phyloP scores from a whole-genome alignment of 2,329 filamentous ascomycete species.

The Acephala macrosclerotiorum region DNA sequence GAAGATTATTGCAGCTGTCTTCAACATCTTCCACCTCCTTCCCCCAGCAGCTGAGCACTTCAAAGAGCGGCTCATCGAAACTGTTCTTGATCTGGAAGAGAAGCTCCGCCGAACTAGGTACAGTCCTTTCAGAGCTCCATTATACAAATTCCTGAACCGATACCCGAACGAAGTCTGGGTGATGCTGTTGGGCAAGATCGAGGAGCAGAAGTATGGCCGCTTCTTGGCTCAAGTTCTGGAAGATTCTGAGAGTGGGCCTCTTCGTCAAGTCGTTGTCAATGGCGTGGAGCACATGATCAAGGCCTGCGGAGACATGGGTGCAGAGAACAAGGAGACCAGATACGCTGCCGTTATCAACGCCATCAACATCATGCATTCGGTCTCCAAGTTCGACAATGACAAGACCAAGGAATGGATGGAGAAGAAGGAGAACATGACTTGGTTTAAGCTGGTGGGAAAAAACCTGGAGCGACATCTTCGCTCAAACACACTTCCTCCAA shows the following conservation, averaged over 20 bases:
- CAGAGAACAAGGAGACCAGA: conserved; percentile 72
- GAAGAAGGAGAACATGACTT: conserved; percentile 65
- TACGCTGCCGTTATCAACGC: conserved; percentile 81
- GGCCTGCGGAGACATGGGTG: conserved; percentile 67
- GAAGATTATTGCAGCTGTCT: conserved; percentile 93
- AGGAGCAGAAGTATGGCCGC: conserved; percentile 86
- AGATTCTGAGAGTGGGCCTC: conserved; percentile 74
- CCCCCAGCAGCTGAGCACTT: conserved; percentile 90
- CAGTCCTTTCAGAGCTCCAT: conserved; percentile 88
- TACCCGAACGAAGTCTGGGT: conserved; percentile 89
- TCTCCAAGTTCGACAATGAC: conserved; percentile 67
- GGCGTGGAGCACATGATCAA: conserved; percentile 77
- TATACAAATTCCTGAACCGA: conserved; percentile 92
- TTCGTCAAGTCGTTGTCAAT: conserved; percentile 77
- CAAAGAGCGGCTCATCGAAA: conserved; percentile 87
- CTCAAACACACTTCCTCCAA: conserved; percentile 71
- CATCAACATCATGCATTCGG: conserved; percentile 83
- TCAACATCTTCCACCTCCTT: conserved; percentile 97
- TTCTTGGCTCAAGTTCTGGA: conserved; percentile 88
- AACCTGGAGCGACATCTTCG: conserved; percentile 80
- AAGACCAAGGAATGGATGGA: conserved; percentile 75
- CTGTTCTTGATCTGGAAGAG: conserved; percentile 87
- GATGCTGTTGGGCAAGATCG: conserved; percentile 79
- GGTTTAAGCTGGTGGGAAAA: conserved; percentile 73
- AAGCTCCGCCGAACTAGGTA: conserved; percentile 85